These are phyloP conservation scores for Colletotrichum abscissum DNA, from an alignment of 2,329 filamentous ascomycete genomes.

Conservation along the genomic window DNA sequence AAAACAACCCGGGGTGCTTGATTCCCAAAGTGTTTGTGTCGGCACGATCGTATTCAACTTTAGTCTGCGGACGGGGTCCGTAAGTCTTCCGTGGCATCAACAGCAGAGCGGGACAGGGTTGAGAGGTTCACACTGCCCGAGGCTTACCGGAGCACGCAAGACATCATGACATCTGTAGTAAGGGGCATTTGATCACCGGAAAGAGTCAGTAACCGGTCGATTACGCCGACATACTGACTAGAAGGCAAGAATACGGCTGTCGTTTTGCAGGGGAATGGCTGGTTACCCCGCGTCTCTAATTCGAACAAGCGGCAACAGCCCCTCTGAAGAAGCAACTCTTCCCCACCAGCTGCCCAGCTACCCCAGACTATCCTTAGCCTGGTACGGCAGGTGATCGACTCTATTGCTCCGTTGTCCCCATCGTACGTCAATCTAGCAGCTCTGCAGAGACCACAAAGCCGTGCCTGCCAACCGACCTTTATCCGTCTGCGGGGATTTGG, in stretches of 20 bases:
- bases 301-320: background rate
- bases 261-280: background rate
- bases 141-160: too few relatives aligned
- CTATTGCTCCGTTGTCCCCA: background rate
- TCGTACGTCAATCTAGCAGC: background rate
- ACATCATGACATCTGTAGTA: background rate
- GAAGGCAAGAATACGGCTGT: background rate
- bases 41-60: too few relatives aligned
- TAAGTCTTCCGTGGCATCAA: too few relatives aligned
- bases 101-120: too few relatives aligned
- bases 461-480: background rate
- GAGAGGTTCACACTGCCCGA: too few relatives aligned
- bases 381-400: slow-evolving; percentile 16
- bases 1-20: too few relatives aligned
- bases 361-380: background rate
- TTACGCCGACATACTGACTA: background rate
- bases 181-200: background rate
- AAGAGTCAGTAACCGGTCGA: background rate
- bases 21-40: too few relatives aligned
- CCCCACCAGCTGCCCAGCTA: slow-evolving; percentile 4
- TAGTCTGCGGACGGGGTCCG: too few relatives aligned
- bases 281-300: slow-evolving; percentile 5
- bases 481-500: background rate
- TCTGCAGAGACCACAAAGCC: background rate
- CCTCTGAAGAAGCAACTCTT: slow-evolving; percentile 17